Evolutionary conservation across 805 yeast genomes (phyloP), one percentile per base, ranked within the genome.

Genomic region (Nakazawaea sp.): DNA sequence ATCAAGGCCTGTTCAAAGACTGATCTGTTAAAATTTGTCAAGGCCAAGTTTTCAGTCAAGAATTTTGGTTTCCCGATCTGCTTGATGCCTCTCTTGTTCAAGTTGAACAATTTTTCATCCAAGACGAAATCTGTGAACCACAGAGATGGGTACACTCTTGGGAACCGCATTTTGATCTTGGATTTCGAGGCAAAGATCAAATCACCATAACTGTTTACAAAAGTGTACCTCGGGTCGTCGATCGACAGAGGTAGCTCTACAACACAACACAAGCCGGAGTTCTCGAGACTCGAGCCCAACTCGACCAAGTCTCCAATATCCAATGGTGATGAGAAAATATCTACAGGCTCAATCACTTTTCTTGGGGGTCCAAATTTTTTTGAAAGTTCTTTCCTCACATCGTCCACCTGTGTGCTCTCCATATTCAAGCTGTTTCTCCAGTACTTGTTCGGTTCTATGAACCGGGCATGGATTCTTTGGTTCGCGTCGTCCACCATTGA

Each of bases 301-400:
- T 76, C 70, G 4, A 80, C 87, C 32, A 80, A 58, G 53, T 82
- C 89, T 32, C 90, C 89, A 3, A 76, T 59, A 6, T 60, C 45
- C 12, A 76, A 32, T 31, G 54, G 59, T 2, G 32, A 36, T 24
- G 45, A 49, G 27, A 54, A 52, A 5, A 57, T 37, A 24, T 52
- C 52, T 15, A 40, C 18, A 30, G 55, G 46, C 2, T 28, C 24
- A 5, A 51, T 36, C 9, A 11, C 17, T 5, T 16, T 12, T 4
- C 32, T 40, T 4, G 44, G 32, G 7, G 32, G 25, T 5, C 58
- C 59, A 33, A 31, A 50, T 11, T 39, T 35, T 15, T 39, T 32
- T 7, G 29, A 33, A 18, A 54, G 34, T 21, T 44, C 44, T 13
- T 36, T 30, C 23, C 30, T 19, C 17, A 45, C 25, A n/a, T 10